Evolutionary conservation across 306 rosid species (phyloP).

Genomic region (Sophora flavescens): DNA sequence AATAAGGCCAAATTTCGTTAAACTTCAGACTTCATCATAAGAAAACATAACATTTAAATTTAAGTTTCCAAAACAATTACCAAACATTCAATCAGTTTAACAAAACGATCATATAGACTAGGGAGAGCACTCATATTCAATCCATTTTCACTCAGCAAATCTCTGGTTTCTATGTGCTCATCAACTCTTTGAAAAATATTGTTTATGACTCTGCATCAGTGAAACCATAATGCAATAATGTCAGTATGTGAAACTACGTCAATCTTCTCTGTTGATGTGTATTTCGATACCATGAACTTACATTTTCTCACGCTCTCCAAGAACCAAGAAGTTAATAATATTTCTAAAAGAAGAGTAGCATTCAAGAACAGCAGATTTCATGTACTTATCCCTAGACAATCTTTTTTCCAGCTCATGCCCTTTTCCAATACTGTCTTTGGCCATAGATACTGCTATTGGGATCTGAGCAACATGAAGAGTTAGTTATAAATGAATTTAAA

Average conservation of each 20-base stretch:
- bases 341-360: slow-evolving; percentile 81
- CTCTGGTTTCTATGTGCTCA: slow-evolving; percentile 43
- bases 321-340: slow-evolving; percentile 73
- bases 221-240: slow-evolving; percentile 45
- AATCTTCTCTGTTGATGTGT: slow-evolving; percentile 30
- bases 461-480: slow-evolving; percentile 58
- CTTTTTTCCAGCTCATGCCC: slow-evolving; percentile 84
- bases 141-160: slow-evolving; percentile 47
- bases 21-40: slow-evolving; percentile 30
- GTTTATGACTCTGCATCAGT: slow-evolving; percentile 69
- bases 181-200: slow-evolving; percentile 75
- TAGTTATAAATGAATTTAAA: slow-evolving; percentile 33
- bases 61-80: slow-evolving; percentile 58
- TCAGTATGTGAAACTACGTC: slow-evolving; percentile 26
- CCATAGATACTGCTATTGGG: slow-evolving; percentile 97
- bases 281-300: slow-evolving; percentile 51
- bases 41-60: slow-evolving; percentile 28
- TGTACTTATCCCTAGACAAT: slow-evolving; percentile 69
- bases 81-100: slow-evolving; percentile 70
- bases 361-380: slow-evolving; percentile 86
- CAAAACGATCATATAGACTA: slow-evolving; percentile 66
- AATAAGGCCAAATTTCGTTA: slow-evolving; percentile 37
- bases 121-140: slow-evolving; percentile 84
- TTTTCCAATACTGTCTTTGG: slow-evolving; percentile 78
- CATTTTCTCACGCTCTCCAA: slow-evolving; percentile 76